Percentiles rank a stretch among this genome's conserved stretches.
phyloP scores from a whole-genome alignment of 257 asterid genomes.

The Solanum rostratum region DNA sequence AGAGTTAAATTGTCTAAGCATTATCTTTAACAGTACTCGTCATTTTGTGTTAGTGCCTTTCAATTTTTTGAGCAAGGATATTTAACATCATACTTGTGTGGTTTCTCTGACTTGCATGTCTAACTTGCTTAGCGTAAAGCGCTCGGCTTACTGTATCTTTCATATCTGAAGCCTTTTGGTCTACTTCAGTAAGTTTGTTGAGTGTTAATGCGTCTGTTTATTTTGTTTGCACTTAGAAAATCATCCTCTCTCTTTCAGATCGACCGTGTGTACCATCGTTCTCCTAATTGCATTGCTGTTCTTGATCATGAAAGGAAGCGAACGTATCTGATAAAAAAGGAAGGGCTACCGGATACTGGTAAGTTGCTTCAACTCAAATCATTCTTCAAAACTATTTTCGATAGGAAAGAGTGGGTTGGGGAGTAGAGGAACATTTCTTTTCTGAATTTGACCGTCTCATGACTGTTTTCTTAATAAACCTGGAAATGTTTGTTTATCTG shows the following conservation, averaged over 20 bases:
- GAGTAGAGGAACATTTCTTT: neutral
- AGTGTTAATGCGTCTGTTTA: neutral
- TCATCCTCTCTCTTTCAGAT: constrained; percentile 32
- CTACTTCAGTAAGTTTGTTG: neutral
- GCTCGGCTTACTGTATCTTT: neutral
- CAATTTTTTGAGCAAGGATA: neutral
- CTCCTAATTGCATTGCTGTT: constrained; percentile 62
- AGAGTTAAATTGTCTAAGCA: neutral
- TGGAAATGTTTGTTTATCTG: neutral
- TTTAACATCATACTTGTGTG: neutral
- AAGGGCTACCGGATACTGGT: constrained; percentile 89
- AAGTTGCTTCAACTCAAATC: constrained; percentile 6
- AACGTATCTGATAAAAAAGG: constrained; percentile 66
- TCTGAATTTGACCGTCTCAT: neutral
- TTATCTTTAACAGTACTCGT: neutral
- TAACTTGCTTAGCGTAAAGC: neutral
- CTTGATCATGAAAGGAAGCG: constrained; percentile 87
- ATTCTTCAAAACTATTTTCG: neutral
- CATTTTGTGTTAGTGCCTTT: neutral
- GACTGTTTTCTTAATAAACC: neutral
- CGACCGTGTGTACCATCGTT: constrained; percentile 69
- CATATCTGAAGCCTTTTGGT: neutral
- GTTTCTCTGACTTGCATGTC: neutral
- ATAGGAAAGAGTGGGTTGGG: neutral
- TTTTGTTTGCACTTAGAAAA: neutral